These are phyloP conservation scores for Aeschynomene evenia DNA, from an alignment of 306 rosid species.

Conservation along the genomic window DNA sequence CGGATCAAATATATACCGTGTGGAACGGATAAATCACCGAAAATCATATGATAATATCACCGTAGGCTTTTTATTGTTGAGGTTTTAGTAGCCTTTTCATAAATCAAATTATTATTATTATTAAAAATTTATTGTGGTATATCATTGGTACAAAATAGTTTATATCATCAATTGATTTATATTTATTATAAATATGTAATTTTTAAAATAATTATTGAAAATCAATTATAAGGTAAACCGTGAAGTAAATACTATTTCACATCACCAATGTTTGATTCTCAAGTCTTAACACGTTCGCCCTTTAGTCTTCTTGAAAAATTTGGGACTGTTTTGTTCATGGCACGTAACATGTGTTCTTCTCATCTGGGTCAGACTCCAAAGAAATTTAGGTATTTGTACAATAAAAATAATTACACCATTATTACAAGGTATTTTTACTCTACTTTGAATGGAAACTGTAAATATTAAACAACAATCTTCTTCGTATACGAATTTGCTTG, in stretches of 20 bases:
- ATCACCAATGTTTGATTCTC: no score
- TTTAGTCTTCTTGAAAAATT: no score
- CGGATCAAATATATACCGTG: not conserved
- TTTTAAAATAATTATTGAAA: no score
- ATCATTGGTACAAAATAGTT: no score
- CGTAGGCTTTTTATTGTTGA: not conserved
- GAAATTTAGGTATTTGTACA: not conserved
- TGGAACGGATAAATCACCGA: not conserved
- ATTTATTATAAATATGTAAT: no score
- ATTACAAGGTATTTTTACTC: constrained; percentile 19
- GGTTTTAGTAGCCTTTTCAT: not conserved
- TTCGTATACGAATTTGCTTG: not conserved
- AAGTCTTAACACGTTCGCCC: no score
- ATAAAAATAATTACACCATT: constrained; percentile 10
- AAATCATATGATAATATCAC: not conserved
- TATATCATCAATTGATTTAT: no score
- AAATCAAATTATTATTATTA: no score
- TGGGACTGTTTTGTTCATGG: no score
- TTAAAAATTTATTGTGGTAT: no score
- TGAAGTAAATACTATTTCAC: no score
- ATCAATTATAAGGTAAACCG: no score
- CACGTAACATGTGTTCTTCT: not conserved
- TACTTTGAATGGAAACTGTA: constrained; percentile 3
- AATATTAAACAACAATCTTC: constrained; percentile 3
- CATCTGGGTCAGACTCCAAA: not conserved